Evolutionary conservation across 352 stramenopile species (phyloP).

Genomic region (Blastocystis sp.): DNA sequence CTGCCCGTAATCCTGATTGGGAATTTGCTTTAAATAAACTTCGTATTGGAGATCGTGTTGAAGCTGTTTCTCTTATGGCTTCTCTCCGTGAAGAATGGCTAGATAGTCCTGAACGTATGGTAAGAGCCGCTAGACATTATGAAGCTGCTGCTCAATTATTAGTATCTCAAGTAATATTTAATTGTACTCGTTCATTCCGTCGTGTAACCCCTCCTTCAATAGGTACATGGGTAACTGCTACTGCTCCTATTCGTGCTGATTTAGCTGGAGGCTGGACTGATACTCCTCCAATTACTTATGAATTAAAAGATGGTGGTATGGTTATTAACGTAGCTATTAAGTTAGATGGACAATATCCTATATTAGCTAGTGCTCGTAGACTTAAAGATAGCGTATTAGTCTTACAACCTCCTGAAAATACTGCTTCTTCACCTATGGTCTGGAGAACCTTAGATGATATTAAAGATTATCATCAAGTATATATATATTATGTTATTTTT

Average conservation of each 20-base stretch:
- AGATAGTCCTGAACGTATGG: conserved; percentile 22
- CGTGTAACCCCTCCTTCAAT: conserved; percentile 4
- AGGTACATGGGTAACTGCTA: conserved; percentile 39
- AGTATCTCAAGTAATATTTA: conserved; percentile 35
- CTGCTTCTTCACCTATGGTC: conserved; percentile 19
- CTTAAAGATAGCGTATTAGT: conserved; percentile 34
- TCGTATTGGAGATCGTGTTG: neutral
- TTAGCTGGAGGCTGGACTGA: conserved; percentile 57
- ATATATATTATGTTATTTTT: too few relatives aligned
- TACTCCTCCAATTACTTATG: conserved; percentile 56
- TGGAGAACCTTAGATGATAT: conserved; percentile 18
- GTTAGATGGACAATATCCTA: conserved; percentile 26
- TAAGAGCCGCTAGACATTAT: conserved; percentile 34
- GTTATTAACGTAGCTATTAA: conserved; percentile 45
- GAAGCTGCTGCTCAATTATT: conserved; percentile 33
- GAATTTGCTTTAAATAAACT: conserved; percentile 13
- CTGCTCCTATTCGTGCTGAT: conserved; percentile 51
- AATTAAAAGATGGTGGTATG: conserved; percentile 46
- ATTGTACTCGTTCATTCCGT: conserved; percentile 11
- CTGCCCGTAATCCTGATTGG: conserved; percentile 36
- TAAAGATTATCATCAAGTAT: conserved; percentile 33
- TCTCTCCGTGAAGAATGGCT: conserved; percentile 21
- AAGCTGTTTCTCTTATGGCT: conserved; percentile 27
- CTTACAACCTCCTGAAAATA: conserved; percentile 31
- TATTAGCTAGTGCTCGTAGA: conserved; percentile 16